Percentiles rank a stretch among this genome's conserved stretches.
Conservation (phyloP, 441 rosid genomes). For the Corymbia citriodora region DNA sequence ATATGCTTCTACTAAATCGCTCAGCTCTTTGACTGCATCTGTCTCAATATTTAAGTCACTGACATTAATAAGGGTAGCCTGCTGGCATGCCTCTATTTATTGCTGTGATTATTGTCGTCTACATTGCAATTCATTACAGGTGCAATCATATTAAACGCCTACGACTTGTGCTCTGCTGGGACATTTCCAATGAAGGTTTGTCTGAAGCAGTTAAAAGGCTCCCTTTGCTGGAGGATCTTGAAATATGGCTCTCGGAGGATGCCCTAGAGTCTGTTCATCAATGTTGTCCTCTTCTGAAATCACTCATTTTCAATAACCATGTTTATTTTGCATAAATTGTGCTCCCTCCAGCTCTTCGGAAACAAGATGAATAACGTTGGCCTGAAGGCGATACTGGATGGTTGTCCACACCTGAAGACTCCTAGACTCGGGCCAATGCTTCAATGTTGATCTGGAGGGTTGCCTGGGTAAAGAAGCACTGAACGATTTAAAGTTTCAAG, state of each 20-base stretch:
- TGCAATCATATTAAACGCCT: conserved; percentile 33
- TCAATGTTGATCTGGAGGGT: conserved; percentile 30
- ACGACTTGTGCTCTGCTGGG: conserved; percentile 22
- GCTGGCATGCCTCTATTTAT: neutral
- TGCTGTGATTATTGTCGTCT: neutral
- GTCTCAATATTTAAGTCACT: neutral
- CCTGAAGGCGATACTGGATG: conserved; percentile 46
- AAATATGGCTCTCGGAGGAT: conserved; percentile 18
- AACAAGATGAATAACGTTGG: conserved; percentile 45
- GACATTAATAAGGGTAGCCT: neutral
- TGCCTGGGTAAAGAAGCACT: conserved; percentile 28
- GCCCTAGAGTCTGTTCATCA: conserved; percentile 27
- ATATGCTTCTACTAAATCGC: neutral
- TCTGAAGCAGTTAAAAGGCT: conserved; percentile 26
- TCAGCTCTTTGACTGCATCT: neutral
- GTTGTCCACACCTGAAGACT: conserved; percentile 42
- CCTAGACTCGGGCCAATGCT: no score
- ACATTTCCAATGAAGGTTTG: conserved; percentile 33
- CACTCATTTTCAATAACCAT: conserved; percentile 27
- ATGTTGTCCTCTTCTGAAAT: conserved; percentile 38
- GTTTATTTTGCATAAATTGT: conserved; percentile 33
- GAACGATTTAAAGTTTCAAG: conserved; percentile 33
- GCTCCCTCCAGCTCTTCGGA: conserved; percentile 48
- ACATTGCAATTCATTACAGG: conserved; percentile 18
- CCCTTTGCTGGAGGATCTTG: conserved; percentile 50